These are phyloP conservation scores for Gracilaria gracilis DNA, from an alignment of 23 red algal genomes.

Conservation along the genomic window DNA sequence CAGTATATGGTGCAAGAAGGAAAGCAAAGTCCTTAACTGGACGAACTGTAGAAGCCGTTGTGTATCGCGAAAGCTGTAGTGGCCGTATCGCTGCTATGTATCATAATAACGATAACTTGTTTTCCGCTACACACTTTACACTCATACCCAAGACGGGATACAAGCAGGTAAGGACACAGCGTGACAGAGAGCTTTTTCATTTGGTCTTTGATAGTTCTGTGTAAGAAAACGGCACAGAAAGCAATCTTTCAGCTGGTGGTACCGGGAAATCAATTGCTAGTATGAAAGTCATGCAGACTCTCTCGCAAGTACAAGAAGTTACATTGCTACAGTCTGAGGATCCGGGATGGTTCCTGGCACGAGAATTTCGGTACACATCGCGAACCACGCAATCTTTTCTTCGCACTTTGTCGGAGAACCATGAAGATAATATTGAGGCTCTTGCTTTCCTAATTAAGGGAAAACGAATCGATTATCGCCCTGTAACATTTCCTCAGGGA, in stretches of 20 bases:
- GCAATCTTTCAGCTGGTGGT: not conserved
- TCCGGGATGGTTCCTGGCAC: slow-evolving; percentile 20
- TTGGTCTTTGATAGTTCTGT: not conserved
- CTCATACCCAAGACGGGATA: not conserved
- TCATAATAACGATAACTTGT: slow-evolving; percentile 29
- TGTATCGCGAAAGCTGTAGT: slow-evolving; percentile 29
- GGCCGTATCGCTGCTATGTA: not conserved
- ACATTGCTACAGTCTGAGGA: slow-evolving; percentile 25
- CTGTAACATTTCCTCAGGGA: too few relatives aligned
- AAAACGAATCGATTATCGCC: not conserved
- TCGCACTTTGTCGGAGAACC: not conserved
- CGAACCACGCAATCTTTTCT: not conserved
- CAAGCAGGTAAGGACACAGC: not conserved
- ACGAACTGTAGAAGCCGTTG: not conserved
- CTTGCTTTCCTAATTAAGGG: not conserved
- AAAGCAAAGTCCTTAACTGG: not conserved
- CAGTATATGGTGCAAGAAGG: not conserved
- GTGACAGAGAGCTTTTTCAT: not conserved
- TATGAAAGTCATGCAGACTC: too few relatives aligned
- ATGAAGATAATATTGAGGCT: not conserved
- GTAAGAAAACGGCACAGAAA: not conserved
- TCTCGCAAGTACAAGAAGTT: too few relatives aligned
- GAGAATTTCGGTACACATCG: slow-evolving; percentile 14
- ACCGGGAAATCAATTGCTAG: too few relatives aligned
- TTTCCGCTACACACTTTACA: slow-evolving; percentile 6